These are phyloP conservation scores for Solanum chmielewskii DNA, from an alignment of 257 asterid genomes.

Conservation along the genomic window DNA sequence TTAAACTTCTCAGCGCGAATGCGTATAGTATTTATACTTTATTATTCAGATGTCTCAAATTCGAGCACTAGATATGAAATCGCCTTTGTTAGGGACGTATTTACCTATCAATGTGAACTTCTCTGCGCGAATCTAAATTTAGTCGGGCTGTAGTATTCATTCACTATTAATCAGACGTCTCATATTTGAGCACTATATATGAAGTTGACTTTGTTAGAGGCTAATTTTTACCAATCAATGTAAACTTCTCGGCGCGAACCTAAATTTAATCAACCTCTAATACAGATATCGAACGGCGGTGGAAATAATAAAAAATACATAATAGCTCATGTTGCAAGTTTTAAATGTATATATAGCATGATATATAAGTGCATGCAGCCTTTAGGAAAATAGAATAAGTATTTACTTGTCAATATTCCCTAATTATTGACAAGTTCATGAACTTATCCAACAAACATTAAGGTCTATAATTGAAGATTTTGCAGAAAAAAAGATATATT, in stretches of 20 bases:
- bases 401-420: background rate
- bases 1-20: too few species aligned
- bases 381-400: constrained; percentile 5
- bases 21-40: too few species aligned
- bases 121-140: background rate
- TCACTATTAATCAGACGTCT: background rate
- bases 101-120: background rate
- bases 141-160: background rate
- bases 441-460: constrained; percentile 12
- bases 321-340: background rate
- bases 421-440: constrained; percentile 31
- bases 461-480: constrained; percentile 26
- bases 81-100: background rate
- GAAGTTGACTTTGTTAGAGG: background rate
- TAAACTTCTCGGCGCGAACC: background rate
- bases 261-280: background rate
- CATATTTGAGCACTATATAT: background rate
- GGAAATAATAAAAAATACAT: background rate
- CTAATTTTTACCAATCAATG: background rate
- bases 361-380: constrained; percentile 10
- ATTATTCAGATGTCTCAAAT: too few species aligned
- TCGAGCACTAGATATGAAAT: background rate
- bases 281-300: fast-evolving
- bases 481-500: constrained; percentile 18
- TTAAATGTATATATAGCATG: background rate